Conservation (phyloP, 2,329 filamentous ascomycete genomes). For the Blastomyces silverae region DNA sequence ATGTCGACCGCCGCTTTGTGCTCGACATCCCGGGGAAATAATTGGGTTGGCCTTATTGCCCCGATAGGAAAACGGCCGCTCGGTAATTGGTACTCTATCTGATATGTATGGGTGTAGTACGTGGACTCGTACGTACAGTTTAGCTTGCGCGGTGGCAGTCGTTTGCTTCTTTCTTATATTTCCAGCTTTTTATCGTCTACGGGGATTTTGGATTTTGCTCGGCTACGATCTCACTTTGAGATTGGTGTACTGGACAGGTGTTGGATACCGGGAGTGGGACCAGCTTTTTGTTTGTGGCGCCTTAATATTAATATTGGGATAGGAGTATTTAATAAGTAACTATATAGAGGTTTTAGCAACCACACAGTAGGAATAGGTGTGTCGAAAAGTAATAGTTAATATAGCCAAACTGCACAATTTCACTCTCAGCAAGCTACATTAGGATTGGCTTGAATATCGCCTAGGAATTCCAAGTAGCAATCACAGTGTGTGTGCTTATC, state of each 20-base stretch:
- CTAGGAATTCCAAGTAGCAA: not conserved
- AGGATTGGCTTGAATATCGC: not conserved
- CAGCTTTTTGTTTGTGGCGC: not conserved
- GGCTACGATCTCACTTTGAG: not conserved
- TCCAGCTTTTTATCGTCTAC: not conserved
- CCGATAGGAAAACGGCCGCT: not conserved
- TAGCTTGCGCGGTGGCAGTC: not conserved
- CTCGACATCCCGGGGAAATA: conserved; percentile 59
- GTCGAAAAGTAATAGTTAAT: not conserved
- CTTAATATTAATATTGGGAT: not conserved
- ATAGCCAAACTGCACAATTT: not conserved
- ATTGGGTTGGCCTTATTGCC: conserved; percentile 5
- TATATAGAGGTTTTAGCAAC: not conserved
- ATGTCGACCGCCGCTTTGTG: conserved; percentile 69
- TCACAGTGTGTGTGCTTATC: not conserved
- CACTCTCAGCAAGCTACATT: not conserved
- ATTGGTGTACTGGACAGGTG: not conserved
- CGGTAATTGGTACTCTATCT: not conserved
- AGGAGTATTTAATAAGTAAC: too few species aligned
- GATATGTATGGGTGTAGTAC: not conserved
- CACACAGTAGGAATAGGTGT: not conserved
- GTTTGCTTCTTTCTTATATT: not conserved
- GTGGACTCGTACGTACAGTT: not conserved
- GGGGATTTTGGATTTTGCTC: not conserved
- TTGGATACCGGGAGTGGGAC: not conserved